Base-by-base conservation (phyloP, 352 stramenopile species). In the Pythium grandisporangium region DNA sequence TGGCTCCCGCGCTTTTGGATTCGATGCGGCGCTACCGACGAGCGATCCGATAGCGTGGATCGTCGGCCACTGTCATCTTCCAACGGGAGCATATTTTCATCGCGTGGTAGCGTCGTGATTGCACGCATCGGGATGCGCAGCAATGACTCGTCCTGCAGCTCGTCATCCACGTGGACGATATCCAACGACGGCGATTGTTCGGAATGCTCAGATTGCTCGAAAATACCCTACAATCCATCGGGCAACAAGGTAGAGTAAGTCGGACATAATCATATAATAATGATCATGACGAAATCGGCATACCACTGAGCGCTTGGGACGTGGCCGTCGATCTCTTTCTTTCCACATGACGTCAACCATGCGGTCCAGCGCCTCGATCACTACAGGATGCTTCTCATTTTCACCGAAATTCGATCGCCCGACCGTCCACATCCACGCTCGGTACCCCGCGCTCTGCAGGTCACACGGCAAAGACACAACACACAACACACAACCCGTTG, bases 361-460 rank as follows among this genome's bases (percentile, higher is more conserved):
- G 8, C 68, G 63, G 34, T 88, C 73, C 2, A 93, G 58, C 6
- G 76, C 75, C 20, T 86, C 65, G 35, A 77, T 53, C 29, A 93
- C 79, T 0, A 76, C 66, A 20, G 76, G 76, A 32, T 84, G 66
- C 48, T 81, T 82, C 32, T 93, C 79, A 39, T 85, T 93, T 50
- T 93, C 79, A 7, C 79, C 79, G 42, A 93, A 84, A 36, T 64
- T 84, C 10, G 67, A 22, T 27, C 69, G 70, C 1, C 79, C 76
- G 1, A 93, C 79, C 1, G 79, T 93, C 79, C 79, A 93, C 66
- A 87, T 84, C 79, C 79, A 93, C 17, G 70, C 76, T 42, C 67
- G 70, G 46, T 84, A 93, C 1, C 79, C 79, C 20, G 51, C 79
- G 6, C 67, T 63, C 70, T 85, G 27, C 8, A 44, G 17, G 14